These are phyloP conservation scores for Penicillium steckii DNA, from an alignment of 495 filamentous ascomycete species.

Conservation along the genomic window DNA sequence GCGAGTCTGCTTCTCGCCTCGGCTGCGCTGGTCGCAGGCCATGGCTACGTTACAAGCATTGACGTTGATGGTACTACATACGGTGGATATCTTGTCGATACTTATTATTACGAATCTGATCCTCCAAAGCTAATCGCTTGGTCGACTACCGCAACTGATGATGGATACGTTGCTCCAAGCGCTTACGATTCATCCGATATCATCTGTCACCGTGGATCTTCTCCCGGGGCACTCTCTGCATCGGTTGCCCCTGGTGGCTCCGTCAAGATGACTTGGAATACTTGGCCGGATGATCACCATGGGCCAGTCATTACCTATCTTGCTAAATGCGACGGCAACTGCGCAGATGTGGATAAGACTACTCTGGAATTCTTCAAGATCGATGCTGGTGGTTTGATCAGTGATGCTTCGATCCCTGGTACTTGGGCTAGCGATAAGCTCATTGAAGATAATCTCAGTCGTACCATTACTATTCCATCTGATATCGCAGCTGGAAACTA, in stretches of 20 bases:
- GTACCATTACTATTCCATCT: conserved; percentile 64
- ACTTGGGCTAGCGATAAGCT: conserved; percentile 65
- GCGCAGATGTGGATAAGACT: conserved; percentile 60
- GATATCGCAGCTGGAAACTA: conserved; percentile 65
- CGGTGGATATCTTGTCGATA: conserved; percentile 34
- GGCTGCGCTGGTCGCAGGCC: conserved; percentile 50
- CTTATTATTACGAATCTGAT: conserved; percentile 32
- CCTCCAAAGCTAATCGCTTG: conserved; percentile 55
- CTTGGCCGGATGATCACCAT: conserved; percentile 65
- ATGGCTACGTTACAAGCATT: conserved; percentile 57
- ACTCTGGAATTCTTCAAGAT: conserved; percentile 75
- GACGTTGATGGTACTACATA: conserved; percentile 49
- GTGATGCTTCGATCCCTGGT: conserved; percentile 34
- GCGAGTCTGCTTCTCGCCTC: conserved; percentile 37
- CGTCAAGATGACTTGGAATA: conserved; percentile 61
- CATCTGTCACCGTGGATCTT: conserved; percentile 62
- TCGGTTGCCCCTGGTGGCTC: conserved; percentile 51
- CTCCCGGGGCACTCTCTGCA: conserved; percentile 50
- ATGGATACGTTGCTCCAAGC: conserved; percentile 55
- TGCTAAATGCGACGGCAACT: conserved; percentile 66
- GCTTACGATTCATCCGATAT: conserved; percentile 56
- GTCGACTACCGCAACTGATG: conserved; percentile 54
- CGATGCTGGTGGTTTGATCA: conserved; percentile 53
- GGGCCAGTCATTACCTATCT: conserved; percentile 75
- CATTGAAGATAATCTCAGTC: conserved; percentile 62